phyloP scores from a whole-genome alignment of 2,329 filamentous ascomycete species.

The Alternaria conjuncta region DNA sequence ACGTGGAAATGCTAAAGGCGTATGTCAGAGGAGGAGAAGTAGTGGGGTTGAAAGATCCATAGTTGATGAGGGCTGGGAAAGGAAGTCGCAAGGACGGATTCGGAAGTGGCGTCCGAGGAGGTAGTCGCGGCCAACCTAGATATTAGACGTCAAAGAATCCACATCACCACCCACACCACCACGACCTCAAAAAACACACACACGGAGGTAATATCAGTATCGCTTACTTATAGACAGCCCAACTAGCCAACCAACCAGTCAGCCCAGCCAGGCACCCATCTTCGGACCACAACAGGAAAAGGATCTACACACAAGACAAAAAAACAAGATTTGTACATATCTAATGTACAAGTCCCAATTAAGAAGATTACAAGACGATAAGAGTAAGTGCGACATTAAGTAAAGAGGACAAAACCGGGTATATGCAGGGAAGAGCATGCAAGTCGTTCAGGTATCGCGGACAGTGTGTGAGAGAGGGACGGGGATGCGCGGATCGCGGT shows the following conservation, averaged over 20 bases:
- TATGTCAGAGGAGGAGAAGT: background rate
- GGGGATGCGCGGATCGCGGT: background rate
- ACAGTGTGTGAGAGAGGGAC: background rate
- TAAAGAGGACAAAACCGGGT: constrained; percentile 40
- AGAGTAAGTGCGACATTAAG: background rate
- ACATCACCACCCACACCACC: background rate
- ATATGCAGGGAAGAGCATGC: constrained; percentile 48
- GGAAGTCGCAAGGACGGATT: background rate
- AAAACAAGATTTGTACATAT: background rate
- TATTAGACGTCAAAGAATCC: background rate
- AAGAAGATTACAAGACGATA: constrained; percentile 11
- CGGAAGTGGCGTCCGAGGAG: background rate
- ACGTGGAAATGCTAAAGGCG: fast-evolving
- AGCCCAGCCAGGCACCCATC: background rate
- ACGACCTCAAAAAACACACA: background rate
- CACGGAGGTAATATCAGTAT: background rate
- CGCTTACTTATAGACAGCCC: background rate
- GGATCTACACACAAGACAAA: background rate
- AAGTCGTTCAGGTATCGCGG: constrained; percentile 42
- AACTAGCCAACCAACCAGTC: background rate
- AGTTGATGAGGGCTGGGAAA: background rate
- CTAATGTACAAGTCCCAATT: background rate
- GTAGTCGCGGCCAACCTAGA: background rate
- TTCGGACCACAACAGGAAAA: background rate
- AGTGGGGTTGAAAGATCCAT: background rate